Base-by-base conservation (phyloP, 805 yeast genomes). In the Ogataea kodamae region DNA sequence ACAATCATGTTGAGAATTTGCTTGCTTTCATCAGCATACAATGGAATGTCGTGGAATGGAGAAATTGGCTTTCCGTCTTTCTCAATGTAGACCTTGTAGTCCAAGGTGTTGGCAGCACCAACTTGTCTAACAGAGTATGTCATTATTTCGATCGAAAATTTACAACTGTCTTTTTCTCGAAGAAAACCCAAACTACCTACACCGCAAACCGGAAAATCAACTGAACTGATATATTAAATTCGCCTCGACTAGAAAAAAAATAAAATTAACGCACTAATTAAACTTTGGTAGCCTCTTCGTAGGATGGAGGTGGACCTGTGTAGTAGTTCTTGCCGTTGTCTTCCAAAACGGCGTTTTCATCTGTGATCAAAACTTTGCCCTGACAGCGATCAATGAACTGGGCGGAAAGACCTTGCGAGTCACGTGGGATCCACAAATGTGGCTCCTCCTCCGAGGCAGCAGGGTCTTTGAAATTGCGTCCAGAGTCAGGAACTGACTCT, bases 31-130 rank as follows among this genome's bases (percentile, higher is more conserved):
- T 90, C 92, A 54, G 97, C 97, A 57, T 81, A 89, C 62, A 92
- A 74, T 45, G 94, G 92, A 47, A 84, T 78, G 59, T 83, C 94
- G 60, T 92, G 98, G 86, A 90, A 88, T 35, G 97, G 85, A 45
- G 97, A 89, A 45, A 92, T 78, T 51, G 89, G 87, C 70, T 87
- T 83, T 40, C 97, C 97, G 62, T 87, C 88, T 64, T 88, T 68
- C 72, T 89, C 96, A 50, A 90, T 70, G 79, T 57, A 92, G 52
- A 85, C 90, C 65, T 80, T 85, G 85, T 80, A 84, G 57, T 90
- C 97, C 54, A 87, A 75, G 46, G 97, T 83, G 85, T 89, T 79
- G 61, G 92, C 87, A 50, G 97, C 94, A 58, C 96, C 98, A 57
- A 89, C 70, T 69, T 83, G 89, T 74, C 96, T 95, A 46, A 92